Evolutionary conservation across 2,329 filamentous ascomycete genomes (phyloP), one percentile per base, ranked within the genome.

Genomic region (Dothideomycetes sp.): DNA sequence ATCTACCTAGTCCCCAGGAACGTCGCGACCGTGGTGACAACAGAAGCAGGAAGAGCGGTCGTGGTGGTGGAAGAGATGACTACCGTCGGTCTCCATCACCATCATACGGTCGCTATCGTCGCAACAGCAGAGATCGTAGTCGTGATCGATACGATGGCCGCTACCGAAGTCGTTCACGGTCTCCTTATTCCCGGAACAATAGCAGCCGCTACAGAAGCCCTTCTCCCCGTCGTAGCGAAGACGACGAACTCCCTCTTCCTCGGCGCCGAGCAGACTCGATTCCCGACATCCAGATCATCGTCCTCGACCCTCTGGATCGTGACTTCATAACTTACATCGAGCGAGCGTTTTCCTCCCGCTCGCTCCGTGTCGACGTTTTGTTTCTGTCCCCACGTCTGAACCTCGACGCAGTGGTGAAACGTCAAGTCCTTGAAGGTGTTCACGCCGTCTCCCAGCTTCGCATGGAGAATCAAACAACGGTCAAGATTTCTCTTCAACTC

Each of bases 361-460:
- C 79, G 2, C 66, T 96, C 29, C 80, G 75, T 44, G 79, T 81
- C 11, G 83, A 93, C 51, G 79, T 87, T 15, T 79, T 94, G 62
- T 81, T 83, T 49, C 68, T 95, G 34, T 81, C 79, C 40, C 79
- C 85, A 19, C 77, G 83, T 16, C 76, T 93, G 34, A 75, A 83
- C 14, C 78, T 88, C 45, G 76, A 81, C 27, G 75, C 81, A 4
- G 79, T 94, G n/a, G 76, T 95, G 38, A 79, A 85, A 49, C 74
- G 84, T 38, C 86, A 94, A 56, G 84, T 93, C 29, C 66, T 88
- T 9, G 88, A 96, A 59, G 89, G 91, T 14, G 89, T 95, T 1
- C 73, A 84, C 37, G 89, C 83, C 7, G 83, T 95, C 11, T 78
- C 85, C 4, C 81, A 86, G 51, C 72, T 96, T 11, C 68, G 77